Percentiles rank a stretch among this genome's conserved stretches.
These are phyloP conservation scores for Tuber calosporum DNA, from an alignment of 495 filamentous ascomycete genomes.

Conservation along the genomic window DNA sequence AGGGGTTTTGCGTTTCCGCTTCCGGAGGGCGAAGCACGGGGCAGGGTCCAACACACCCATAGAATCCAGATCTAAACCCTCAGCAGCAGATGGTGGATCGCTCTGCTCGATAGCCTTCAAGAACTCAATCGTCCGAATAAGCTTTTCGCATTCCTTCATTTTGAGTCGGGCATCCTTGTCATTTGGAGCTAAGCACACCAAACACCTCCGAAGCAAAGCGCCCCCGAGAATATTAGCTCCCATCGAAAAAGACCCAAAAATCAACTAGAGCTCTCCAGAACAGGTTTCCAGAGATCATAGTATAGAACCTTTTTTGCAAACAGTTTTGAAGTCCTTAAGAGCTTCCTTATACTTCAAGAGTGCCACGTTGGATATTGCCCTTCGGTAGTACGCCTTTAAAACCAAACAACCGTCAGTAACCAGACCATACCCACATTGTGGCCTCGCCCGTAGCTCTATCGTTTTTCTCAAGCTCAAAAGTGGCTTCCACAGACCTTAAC, in stretches of 20 bases:
- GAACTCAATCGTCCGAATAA: conserved; percentile 82
- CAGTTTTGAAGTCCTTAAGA: conserved; percentile 83
- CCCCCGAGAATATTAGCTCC: conserved; percentile 7
- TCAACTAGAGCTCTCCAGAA: not conserved
- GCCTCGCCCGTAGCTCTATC: not conserved
- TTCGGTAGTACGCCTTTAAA: conserved; percentile 82
- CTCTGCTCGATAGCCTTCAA: conserved; percentile 89
- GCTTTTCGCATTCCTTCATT: conserved; percentile 83
- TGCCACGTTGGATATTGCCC: conserved; percentile 81
- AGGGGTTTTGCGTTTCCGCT: not conserved
- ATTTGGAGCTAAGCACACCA: conserved; percentile 51
- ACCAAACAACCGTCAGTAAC: conserved; percentile 10
- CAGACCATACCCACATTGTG: not conserved
- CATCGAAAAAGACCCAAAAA: not conserved
- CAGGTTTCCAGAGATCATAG: not conserved
- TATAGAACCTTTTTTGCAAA: conserved; percentile 58
- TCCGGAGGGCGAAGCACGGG: not conserved
- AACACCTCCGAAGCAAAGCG: conserved; percentile 1
- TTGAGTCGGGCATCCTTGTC: conserved; percentile 89
- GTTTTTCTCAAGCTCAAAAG: not conserved
- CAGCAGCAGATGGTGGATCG: conserved; percentile 83
- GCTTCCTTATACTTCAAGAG: conserved; percentile 82
- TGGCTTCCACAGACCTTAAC: conserved; percentile 57
- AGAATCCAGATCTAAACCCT: conserved; percentile 76
- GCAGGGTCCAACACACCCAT: conserved; percentile 49